These are phyloP conservation scores for Trametopsis cervina DNA, from an alignment of 768 basidiomycete species.

Conservation along the genomic window DNA sequence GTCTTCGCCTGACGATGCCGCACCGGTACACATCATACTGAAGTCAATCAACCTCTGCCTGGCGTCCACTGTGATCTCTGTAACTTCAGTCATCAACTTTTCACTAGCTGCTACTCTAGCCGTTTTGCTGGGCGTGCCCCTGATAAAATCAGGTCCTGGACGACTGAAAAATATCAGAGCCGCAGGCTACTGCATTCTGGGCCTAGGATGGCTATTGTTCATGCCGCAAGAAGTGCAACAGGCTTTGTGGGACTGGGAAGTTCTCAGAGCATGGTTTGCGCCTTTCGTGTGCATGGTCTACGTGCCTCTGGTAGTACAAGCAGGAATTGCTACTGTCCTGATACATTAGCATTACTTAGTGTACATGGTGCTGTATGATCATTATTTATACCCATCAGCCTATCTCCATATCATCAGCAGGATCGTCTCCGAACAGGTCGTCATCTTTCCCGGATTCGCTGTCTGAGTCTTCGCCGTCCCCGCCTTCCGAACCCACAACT, in stretches of 20 bases:
- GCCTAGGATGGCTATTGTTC: slow-evolving; percentile 53
- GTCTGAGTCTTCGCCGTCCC: slow-evolving; percentile 30
- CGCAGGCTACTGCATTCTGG: slow-evolving; percentile 39
- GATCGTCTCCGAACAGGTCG: slow-evolving; percentile 26
- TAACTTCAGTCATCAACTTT: slow-evolving; percentile 87
- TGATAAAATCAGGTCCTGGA: slow-evolving; percentile 21
- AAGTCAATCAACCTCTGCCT: slow-evolving; percentile 75
- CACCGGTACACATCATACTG: slow-evolving; percentile 41
- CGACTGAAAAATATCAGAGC: slow-evolving; percentile 9
- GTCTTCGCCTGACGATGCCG: slow-evolving; percentile 16
- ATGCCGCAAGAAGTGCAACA: slow-evolving; percentile 36
- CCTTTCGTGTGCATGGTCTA: slow-evolving; percentile 81
- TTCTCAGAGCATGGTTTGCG: slow-evolving; percentile 76
- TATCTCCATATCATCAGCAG: slow-evolving; percentile 23
- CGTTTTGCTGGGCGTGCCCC: slow-evolving; percentile 55
- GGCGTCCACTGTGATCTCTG: slow-evolving; percentile 80
- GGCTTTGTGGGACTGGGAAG: slow-evolving; percentile 71
- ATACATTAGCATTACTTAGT: slow-evolving; percentile 19
- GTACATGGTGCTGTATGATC: neutral
- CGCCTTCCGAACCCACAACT: slow-evolving; percentile 19
- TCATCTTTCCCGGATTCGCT: slow-evolving; percentile 22
- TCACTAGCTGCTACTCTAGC: slow-evolving; percentile 76
- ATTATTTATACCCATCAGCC: slow-evolving; percentile 12
- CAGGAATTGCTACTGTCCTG: slow-evolving; percentile 48
- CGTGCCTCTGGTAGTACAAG: slow-evolving; percentile 66